A percentile compares a stretch with the other conserved stretches of the same genome.
Conservation (phyloP, 2,329 filamentous ascomycete species). For the Balansia obtecta region DNA sequence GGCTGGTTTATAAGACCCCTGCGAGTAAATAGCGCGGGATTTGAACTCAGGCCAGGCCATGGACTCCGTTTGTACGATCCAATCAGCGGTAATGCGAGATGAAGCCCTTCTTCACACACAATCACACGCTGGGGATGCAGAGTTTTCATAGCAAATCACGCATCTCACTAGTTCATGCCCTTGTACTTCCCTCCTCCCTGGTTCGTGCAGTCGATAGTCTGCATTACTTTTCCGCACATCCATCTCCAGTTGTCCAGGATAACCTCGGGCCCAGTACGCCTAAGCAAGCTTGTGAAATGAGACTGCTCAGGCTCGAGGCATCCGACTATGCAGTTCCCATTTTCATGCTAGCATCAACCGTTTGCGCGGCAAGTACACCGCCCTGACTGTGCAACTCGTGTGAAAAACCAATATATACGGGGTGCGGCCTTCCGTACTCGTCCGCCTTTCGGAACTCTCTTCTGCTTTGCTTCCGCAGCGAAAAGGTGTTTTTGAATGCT, state of each 20-base stretch:
- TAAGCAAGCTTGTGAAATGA: neutral
- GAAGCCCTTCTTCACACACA: neutral
- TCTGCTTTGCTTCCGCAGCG: neutral
- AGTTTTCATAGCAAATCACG: too few species aligned
- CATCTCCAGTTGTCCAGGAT: neutral
- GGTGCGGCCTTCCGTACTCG: neutral
- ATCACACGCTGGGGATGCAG: neutral
- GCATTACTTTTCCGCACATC: too few species aligned
- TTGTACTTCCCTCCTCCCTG: too few species aligned
- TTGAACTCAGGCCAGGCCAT: neutral
- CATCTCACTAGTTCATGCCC: too few species aligned
- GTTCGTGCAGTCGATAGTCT: neutral
- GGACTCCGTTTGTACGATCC: neutral
- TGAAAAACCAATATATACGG: neutral
- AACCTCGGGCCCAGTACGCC: neutral
- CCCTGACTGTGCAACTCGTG: neutral
- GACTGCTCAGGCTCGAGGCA: neutral
- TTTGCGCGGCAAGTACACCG: neutral
- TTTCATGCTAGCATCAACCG: neutral
- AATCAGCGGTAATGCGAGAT: slow-evolving; percentile 1
- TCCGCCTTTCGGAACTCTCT: neutral
- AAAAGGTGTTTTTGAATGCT: neutral
- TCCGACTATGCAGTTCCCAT: neutral
- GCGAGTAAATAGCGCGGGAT: neutral
- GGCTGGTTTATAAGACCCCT: neutral